Evolutionary conservation across 2,329 filamentous ascomycete species (phyloP).

Genomic region (Exophiala sideris): DNA sequence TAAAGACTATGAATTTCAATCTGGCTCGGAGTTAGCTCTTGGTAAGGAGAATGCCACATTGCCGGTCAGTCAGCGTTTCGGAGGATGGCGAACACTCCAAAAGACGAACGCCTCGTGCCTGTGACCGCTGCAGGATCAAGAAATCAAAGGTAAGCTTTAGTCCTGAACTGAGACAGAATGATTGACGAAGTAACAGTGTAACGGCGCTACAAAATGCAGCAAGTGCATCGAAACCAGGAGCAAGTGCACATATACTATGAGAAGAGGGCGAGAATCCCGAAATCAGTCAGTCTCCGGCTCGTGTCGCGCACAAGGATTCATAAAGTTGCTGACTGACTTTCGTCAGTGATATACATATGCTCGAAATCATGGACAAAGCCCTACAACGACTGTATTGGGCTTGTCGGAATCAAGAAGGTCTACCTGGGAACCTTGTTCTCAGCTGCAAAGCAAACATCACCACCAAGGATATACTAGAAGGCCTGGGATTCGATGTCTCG

Average conservation of each 20-base stretch:
- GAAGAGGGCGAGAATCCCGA: neutral
- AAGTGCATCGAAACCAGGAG: neutral
- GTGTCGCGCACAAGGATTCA: neutral
- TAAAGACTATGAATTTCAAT: no score
- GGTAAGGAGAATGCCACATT: neutral
- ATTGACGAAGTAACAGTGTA: neutral
- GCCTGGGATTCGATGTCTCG: neutral
- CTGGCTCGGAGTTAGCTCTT: no score
- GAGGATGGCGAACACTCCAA: neutral
- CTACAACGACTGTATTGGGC: neutral
- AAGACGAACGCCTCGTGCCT: neutral
- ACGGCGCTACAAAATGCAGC: neutral
- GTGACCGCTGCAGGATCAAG: neutral
- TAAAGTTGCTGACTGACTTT: neutral
- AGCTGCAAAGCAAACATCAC: neutral
- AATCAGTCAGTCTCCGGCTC: neutral
- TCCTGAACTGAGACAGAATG: neutral
- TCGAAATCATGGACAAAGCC: neutral
- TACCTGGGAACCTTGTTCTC: neutral
- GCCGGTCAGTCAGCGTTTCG: neutral
- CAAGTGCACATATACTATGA: neutral
- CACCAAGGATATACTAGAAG: neutral
- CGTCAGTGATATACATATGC: neutral
- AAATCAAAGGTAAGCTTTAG: neutral
- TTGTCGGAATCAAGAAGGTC: neutral